Evolutionary conservation across 768 basidiomycete genomes (phyloP).

Genomic region (Tulasnella calospora): DNA sequence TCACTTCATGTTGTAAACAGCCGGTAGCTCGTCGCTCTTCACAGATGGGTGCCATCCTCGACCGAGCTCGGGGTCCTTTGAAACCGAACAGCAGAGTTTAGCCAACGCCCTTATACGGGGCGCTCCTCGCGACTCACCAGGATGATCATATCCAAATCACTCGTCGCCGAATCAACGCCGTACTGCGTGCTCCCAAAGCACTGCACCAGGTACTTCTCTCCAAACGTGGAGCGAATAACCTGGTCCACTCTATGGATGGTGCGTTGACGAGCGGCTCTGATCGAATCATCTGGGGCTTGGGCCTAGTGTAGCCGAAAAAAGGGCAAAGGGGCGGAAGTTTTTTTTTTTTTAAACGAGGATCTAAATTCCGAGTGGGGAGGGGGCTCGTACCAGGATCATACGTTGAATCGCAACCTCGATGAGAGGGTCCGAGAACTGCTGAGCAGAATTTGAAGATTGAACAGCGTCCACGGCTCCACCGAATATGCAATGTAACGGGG

Average conservation of each 20-base stretch:
- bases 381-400: neutral
- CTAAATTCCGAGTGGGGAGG: no score
- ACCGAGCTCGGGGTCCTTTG: neutral
- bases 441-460: neutral
- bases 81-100: neutral
- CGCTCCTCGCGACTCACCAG: conserved; percentile 39
- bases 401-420: neutral
- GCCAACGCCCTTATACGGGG: neutral
- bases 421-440: neutral
- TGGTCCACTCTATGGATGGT: neutral
- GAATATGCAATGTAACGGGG: conserved; percentile 22
- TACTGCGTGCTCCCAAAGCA: conserved; percentile 52
- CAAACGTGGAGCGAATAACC: conserved; percentile 2
- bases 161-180: conserved; percentile 40
- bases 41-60: conserved; percentile 37
- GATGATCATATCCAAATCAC: conserved; percentile 53
- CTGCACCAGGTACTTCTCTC: conserved; percentile 32
- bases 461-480: neutral
- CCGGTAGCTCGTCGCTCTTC: conserved; percentile 35
- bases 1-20: conserved; percentile 31
- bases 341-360: no score
- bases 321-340: neutral
- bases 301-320: conserved; percentile 1
- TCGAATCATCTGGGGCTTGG: neutral
- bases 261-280: conserved; percentile 1